A percentile compares a stretch with the other conserved stretches of the same genome.
Evolutionary conservation across 1,284 basidiomycete genomes (phyloP).

Genomic region (Boletus nobilissimus): DNA sequence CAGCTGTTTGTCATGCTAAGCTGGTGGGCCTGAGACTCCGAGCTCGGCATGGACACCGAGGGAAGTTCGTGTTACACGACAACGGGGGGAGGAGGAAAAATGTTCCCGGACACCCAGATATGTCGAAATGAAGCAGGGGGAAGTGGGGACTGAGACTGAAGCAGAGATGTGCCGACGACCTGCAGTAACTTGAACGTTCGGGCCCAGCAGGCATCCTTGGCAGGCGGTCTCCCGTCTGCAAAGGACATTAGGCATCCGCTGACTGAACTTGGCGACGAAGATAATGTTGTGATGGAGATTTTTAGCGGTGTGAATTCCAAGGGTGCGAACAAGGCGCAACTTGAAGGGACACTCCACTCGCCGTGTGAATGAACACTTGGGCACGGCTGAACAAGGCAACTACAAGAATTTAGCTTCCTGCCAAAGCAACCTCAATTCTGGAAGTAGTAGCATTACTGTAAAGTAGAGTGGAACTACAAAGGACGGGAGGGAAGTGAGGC

Average conservation of each 20-base stretch:
- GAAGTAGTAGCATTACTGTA: background rate
- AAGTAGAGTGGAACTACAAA: conserved; percentile 16
- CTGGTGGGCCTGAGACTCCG: too few relatives aligned
- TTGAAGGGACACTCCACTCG: background rate
- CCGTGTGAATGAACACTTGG: conserved; percentile 4
- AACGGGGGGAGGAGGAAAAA: too few relatives aligned
- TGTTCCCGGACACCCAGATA: background rate
- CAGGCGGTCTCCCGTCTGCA: too few relatives aligned
- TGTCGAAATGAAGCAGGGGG: background rate
- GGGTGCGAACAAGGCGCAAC: background rate
- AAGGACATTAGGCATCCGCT: too few relatives aligned
- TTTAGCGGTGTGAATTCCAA: background rate
- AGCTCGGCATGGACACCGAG: background rate
- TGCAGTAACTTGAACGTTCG: background rate
- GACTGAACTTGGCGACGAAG: background rate
- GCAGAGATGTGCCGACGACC: background rate
- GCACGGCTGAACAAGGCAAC: background rate
- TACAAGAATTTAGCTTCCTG: background rate
- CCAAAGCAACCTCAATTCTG: background rate
- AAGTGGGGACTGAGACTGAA: background rate
- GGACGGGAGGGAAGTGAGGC: too few relatives aligned
- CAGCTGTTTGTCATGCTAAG: too few relatives aligned
- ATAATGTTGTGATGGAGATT: background rate
- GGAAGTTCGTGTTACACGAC: background rate
- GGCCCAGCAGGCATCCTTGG: too few relatives aligned